These are phyloP conservation scores for Rhododendron henanense DNA, from an alignment of 148 eudicot species.

Conservation along the genomic window DNA sequence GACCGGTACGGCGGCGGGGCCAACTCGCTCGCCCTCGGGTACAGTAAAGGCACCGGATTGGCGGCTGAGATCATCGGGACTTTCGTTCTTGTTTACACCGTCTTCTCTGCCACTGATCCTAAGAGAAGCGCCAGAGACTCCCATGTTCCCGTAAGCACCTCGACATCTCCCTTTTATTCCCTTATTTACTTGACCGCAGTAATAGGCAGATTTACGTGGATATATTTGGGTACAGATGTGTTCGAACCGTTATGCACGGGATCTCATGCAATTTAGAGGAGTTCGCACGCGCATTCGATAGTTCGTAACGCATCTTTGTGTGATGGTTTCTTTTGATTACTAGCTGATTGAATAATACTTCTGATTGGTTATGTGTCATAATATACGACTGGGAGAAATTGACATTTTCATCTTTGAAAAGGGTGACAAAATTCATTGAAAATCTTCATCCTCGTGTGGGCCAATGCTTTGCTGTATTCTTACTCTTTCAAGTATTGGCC, in stretches of 20 bases:
- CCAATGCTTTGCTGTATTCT: not conserved
- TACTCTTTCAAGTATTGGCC: not conserved
- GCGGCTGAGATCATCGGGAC: constrained; percentile 26
- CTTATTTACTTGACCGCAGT: not conserved
- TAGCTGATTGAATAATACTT: too few species aligned
- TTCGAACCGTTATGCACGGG: too few species aligned
- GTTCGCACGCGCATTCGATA: too few species aligned
- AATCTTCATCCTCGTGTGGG: not conserved
- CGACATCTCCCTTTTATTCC: not conserved
- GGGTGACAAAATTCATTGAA: not conserved
- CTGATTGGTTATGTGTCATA: too few species aligned
- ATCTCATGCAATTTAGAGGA: too few species aligned
- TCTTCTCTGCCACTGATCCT: constrained; percentile 26
- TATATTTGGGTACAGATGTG: too few species aligned
- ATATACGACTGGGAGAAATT: not conserved
- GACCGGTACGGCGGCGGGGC: constrained; percentile 12
- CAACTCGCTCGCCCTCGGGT: constrained; percentile 6
- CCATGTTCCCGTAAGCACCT: constrained; percentile 16
- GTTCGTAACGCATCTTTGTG: too few species aligned
- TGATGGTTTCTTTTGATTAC: too few species aligned
- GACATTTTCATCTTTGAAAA: not conserved
- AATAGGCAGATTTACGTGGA: too few species aligned
- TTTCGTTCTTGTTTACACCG: constrained; percentile 26
- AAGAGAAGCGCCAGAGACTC: constrained; percentile 21
- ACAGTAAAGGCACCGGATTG: constrained; percentile 15